Evolutionary conservation across 495 filamentous ascomycete genomes (phyloP).

Genomic region (Xanthoparmelia taractica): DNA sequence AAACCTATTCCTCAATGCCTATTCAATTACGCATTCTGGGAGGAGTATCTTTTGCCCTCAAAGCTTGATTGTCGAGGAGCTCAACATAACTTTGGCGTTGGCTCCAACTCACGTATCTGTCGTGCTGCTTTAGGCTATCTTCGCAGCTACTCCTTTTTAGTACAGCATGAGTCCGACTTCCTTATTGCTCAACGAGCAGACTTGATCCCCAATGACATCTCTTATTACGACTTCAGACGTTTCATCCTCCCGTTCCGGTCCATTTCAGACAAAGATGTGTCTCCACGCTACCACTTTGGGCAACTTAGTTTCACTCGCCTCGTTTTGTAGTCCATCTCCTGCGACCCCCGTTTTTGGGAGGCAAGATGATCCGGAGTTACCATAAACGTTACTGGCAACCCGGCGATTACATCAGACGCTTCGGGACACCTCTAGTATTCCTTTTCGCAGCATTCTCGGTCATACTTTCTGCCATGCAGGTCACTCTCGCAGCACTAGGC

Average conservation of each 20-base stretch:
- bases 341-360: background rate
- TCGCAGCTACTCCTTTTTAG: too few relatives aligned
- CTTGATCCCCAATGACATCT: background rate
- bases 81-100: background rate
- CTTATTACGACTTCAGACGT: background rate
- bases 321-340: background rate
- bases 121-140: background rate
- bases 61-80: background rate
- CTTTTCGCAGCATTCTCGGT: background rate
- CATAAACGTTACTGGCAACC: background rate
- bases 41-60: background rate
- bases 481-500: background rate
- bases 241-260: background rate
- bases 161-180: background rate
- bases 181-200: background rate
- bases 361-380: background rate
- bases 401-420: background rate
- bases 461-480: background rate
- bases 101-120: background rate
- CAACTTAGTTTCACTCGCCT: background rate
- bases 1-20: background rate
- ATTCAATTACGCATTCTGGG: background rate
- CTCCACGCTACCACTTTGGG: background rate
- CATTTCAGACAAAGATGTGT: background rate
- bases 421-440: background rate